Evolutionary conservation across 768 basidiomycete genomes (phyloP).

Genomic region (Panus rudis): DNA sequence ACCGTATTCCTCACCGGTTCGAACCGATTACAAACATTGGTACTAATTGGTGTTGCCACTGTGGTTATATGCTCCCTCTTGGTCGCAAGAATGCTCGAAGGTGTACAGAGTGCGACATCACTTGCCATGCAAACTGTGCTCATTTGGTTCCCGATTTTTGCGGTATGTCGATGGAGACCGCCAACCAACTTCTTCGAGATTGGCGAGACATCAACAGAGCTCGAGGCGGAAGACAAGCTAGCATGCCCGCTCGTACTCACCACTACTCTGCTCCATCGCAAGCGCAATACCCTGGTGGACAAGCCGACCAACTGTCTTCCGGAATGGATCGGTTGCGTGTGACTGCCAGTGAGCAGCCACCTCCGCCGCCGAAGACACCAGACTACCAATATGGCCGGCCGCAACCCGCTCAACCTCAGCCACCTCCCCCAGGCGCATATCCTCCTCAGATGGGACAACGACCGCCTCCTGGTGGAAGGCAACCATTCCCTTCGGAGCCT

Average conservation of each 20-base stretch:
- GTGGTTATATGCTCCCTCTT: conserved; percentile 95
- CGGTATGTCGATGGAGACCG: conserved; percentile 99
- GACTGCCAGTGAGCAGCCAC: conserved; percentile 14
- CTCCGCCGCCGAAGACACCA: conserved; percentile 13
- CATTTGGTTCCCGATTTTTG: conserved; percentile 99
- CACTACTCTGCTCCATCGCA: conserved; percentile 27
- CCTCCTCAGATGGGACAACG: conserved; percentile 26
- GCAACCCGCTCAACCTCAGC: conserved; percentile 15
- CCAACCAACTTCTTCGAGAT: conserved; percentile 85
- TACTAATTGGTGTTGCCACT: conserved; percentile 99
- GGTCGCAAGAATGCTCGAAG: conserved; percentile 95
- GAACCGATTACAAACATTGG: conserved; percentile 94
- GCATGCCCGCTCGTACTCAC: conserved; percentile 23
- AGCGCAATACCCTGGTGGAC: conserved; percentile 13
- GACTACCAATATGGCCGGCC: conserved; percentile 17
- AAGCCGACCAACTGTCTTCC: conserved; percentile 3
- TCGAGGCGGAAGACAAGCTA: conserved; percentile 43
- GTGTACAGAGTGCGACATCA: conserved; percentile 94
- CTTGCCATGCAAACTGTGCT: conserved; percentile 95
- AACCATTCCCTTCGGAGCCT: conserved; percentile 39
- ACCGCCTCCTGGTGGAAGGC: conserved; percentile 35
- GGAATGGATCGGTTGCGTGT: conserved; percentile 15
- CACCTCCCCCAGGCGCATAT: conserved; percentile 17
- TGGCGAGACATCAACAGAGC: conserved; percentile 84
- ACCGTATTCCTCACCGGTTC: conserved; percentile 98